These are phyloP conservation scores for Stephania cephalantha DNA, from an alignment of 164 flowering plant genomes.

Conservation along the genomic window DNA sequence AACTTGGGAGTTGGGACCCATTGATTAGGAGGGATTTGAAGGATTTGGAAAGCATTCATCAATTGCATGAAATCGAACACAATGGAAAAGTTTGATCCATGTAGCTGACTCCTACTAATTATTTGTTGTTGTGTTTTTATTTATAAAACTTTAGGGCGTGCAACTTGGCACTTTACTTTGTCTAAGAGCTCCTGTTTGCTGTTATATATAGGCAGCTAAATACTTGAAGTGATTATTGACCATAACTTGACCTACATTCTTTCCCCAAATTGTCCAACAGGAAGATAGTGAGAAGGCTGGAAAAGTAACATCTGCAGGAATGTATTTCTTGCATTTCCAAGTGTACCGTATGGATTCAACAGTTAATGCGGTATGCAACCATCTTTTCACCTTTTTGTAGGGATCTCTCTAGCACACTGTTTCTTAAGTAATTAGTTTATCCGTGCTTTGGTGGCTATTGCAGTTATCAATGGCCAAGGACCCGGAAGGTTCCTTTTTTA, in stretches of 20 bases:
- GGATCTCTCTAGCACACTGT: background rate
- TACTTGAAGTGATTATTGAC: background rate
- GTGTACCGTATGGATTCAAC: conserved; percentile 95
- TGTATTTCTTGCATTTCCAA: conserved; percentile 99
- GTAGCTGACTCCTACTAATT: too few species aligned
- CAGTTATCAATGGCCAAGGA: conserved; percentile 97
- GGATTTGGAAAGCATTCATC: too few species aligned
- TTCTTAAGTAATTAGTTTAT: background rate
- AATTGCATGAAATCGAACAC: too few species aligned
- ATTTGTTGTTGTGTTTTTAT: background rate
- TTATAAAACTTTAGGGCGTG: background rate
- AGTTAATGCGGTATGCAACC: conserved; percentile 65
- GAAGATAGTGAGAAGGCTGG: conserved; percentile 99
- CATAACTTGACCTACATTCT: background rate
- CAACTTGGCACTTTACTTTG: background rate
- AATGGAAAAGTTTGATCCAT: too few species aligned
- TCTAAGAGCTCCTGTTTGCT: background rate
- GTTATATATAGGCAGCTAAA: background rate
- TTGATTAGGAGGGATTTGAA: too few species aligned
- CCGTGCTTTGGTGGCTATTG: conserved; percentile 13
- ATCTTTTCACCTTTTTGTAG: background rate
- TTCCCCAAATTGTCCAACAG: conserved; percentile 25
- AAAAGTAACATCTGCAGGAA: conserved; percentile 93
- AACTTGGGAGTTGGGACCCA: too few species aligned
- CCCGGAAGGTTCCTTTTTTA: conserved; percentile 93